Conservation (phyloP, 2,329 filamentous ascomycete genomes). For the Aspergillus proliferans region DNA sequence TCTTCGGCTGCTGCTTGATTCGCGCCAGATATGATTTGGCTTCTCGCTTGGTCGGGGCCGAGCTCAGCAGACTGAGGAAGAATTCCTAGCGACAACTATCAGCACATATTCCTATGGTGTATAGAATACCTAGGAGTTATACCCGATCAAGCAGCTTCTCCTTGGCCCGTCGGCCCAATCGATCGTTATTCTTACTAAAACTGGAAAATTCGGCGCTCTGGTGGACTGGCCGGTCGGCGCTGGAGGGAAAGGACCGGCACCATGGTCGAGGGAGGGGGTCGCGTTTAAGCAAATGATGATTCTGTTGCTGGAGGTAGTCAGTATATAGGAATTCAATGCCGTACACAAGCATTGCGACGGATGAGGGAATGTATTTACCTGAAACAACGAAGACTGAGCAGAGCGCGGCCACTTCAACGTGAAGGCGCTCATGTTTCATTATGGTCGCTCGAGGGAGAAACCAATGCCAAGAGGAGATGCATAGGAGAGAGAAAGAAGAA, state of each 20-base stretch:
- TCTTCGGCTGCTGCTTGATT: slow-evolving; percentile 52
- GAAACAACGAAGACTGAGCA: slow-evolving; percentile 21
- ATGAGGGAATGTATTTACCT: slow-evolving; percentile 14
- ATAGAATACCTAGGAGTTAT: slow-evolving; percentile 2
- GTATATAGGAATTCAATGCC: not conserved
- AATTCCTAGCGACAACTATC: slow-evolving; percentile 58
- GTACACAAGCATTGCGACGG: not conserved
- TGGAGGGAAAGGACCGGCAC: slow-evolving; percentile 12
- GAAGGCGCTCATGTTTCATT: slow-evolving; percentile 31
- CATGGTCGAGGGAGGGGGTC: slow-evolving; percentile 3
- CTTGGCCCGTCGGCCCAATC: slow-evolving; percentile 34
- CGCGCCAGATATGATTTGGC: slow-evolving; percentile 86
- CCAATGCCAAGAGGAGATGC: slow-evolving; percentile 9
- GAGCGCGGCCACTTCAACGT: slow-evolving; percentile 26
- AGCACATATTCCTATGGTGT: not conserved
- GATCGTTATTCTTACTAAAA: slow-evolving; percentile 20
- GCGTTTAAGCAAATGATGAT: slow-evolving; percentile 12
- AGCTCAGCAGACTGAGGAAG: slow-evolving; percentile 77
- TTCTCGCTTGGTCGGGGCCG: slow-evolving; percentile 86
- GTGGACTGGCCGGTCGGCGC: slow-evolving; percentile 14
- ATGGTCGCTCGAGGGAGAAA: slow-evolving; percentile 5
- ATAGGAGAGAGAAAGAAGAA: slow-evolving; percentile 6
- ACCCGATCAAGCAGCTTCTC: slow-evolving; percentile 42
- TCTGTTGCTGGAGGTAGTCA: slow-evolving; percentile 14
- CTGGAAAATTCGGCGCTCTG: slow-evolving; percentile 28